Percentiles rank a stretch among this genome's conserved stretches.
phyloP scores from a whole-genome alignment of 768 basidiomycete species.

The Fomitopsis pulvina region DNA sequence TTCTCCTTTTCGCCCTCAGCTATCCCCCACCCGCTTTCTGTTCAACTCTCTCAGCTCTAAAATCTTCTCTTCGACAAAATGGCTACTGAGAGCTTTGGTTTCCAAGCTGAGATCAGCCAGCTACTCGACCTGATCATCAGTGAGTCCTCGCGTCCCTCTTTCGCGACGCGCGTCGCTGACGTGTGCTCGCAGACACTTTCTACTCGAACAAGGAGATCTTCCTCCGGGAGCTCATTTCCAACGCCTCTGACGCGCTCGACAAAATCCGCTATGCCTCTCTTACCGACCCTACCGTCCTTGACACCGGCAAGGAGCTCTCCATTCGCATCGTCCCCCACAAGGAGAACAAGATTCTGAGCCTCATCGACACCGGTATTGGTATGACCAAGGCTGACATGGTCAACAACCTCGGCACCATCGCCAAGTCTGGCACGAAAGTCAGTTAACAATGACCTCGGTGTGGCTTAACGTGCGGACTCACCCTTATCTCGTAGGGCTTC shows the following conservation, averaged over 20 bases:
- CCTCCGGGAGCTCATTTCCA: slow-evolving; percentile 97
- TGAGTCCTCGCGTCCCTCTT: slow-evolving; percentile 30
- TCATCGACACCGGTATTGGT: slow-evolving; percentile 96
- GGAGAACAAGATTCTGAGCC: slow-evolving; percentile 84
- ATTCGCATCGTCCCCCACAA: slow-evolving; percentile 95
- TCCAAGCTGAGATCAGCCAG: slow-evolving; percentile 99
- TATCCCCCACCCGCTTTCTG: slow-evolving; percentile 3
- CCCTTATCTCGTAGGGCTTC: slow-evolving; percentile 62
- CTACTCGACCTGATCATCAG: slow-evolving; percentile 98
- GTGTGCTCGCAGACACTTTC: slow-evolving; percentile 72
- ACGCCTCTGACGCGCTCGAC: slow-evolving; percentile 96
- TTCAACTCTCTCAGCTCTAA: too few relatives aligned
- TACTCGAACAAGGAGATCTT: slow-evolving; percentile 99
- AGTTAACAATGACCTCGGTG: slow-evolving; percentile 11
- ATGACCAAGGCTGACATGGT: slow-evolving; percentile 99
- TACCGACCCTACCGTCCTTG: slow-evolving; percentile 88
- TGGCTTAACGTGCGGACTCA: background rate
- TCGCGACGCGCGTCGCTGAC: slow-evolving; percentile 11
- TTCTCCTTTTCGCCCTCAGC: slow-evolving; percentile 2
- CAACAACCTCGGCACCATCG: slow-evolving; percentile 97
- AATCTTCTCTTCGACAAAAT: slow-evolving; percentile 33
- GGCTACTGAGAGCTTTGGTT: slow-evolving; percentile 86
- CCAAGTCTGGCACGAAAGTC: slow-evolving; percentile 91
- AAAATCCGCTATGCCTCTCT: slow-evolving; percentile 97
- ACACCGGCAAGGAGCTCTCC: slow-evolving; percentile 85